Evolutionary conservation across 768 basidiomycete genomes (phyloP).

Genomic region (Pleurotus pulmonarius): DNA sequence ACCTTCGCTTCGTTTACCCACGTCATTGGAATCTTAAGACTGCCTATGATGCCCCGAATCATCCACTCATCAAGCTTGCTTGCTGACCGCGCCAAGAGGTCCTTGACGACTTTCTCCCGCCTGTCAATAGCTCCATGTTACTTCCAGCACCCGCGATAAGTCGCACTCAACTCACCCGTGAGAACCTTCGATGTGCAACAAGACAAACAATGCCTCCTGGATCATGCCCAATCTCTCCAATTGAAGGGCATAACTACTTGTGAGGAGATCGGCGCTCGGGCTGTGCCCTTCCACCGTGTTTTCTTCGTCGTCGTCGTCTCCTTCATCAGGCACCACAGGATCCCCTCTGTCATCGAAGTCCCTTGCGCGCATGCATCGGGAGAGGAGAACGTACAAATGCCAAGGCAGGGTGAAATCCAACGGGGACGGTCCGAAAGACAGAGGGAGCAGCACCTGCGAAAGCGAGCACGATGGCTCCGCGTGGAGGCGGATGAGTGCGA

Average conservation of each 20-base stretch:
- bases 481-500: slow-evolving; percentile 75
- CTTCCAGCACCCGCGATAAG: slow-evolving; percentile 9
- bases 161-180: slow-evolving; percentile 65
- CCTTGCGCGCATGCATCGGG: slow-evolving; percentile 75
- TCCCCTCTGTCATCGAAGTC: slow-evolving; percentile 85
- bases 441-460: slow-evolving; percentile 65
- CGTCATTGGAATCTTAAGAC: slow-evolving; percentile 71
- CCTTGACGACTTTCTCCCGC: slow-evolving; percentile 78
- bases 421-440: slow-evolving; percentile 71
- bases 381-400: slow-evolving; percentile 89
- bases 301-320: slow-evolving; percentile 39
- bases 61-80: slow-evolving; percentile 69
- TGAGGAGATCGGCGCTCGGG: slow-evolving; percentile 77
- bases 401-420: slow-evolving; percentile 84
- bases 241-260: slow-evolving; percentile 83
- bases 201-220: slow-evolving; percentile 84
- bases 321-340: slow-evolving; percentile 28
- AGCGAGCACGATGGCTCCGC: slow-evolving; percentile 68
- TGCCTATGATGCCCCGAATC: slow-evolving; percentile 66
- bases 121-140: slow-evolving; percentile 33
- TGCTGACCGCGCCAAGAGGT: slow-evolving; percentile 70
- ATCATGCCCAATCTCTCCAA: slow-evolving; percentile 79
- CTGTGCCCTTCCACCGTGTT: slow-evolving; percentile 68
- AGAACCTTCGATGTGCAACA: slow-evolving; percentile 82
- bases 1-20: slow-evolving; percentile 96